Base-by-base conservation (phyloP, 2,329 filamentous ascomycete species). In the Blastomyces emzantsi region DNA sequence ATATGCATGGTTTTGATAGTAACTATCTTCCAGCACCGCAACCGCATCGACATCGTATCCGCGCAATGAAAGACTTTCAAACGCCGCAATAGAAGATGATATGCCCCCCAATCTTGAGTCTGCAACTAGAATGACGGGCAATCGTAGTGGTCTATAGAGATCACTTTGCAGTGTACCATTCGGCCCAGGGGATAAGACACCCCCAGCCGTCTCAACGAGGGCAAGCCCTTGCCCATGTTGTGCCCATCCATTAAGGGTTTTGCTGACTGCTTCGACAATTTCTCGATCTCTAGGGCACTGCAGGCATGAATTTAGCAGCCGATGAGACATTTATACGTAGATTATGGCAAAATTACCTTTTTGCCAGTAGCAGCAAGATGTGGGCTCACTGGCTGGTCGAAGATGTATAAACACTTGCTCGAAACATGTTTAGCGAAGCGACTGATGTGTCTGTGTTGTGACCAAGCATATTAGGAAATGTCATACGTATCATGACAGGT, bases 81-180 rank as follows among this genome's bases (percentile, higher is more conserved):
- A 92, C 0, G 91, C 89, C 0, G 89, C 87, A 54, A 95, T 89
- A 0, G 90, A 90, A 6, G 88, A 83, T 0, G 88, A 90, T 63
- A 95, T 94, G 0, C 91, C 91, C 0, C 90, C 91, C 0, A 94
- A 81, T 28, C 85, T 84, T 36, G 86, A 81, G 72, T 95, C 90
- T 7, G 88, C 90, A 0, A 95, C 81, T 0, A 95, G 82, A 17
- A 94, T 76, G 0, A 88, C 83, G 0, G 91, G 90, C 0, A 89
- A 75, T n/a, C 90, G 82, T 1, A 95, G 75, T 0, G 89, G 86
- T 25, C 87, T 80, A 71, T 92, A 94, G 1, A 92, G 76, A 70
- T 95, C 90, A 1, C 87, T 90, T 71, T 95, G 90, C 0, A 88
- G 85, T 1, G 82, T 88, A 11, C 90, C 89, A 45, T 88, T 90